Base-by-base conservation (phyloP, 2,329 filamentous ascomycete genomes). In the Calonectria crousiana region DNA sequence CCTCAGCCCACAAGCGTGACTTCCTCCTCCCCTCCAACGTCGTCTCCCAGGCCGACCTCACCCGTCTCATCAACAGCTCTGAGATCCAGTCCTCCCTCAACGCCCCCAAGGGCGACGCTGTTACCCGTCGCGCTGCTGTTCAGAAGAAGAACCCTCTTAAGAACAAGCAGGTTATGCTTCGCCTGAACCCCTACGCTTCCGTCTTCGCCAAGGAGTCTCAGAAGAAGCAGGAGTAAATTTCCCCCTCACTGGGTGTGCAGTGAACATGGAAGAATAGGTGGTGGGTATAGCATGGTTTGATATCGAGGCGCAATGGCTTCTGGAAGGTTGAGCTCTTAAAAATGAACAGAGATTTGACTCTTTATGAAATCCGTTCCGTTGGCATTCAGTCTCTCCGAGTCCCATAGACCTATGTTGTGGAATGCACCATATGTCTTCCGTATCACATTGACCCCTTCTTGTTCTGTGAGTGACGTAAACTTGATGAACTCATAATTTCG, bases 71-170 rank as follows among this genome's bases (percentile, higher is more conserved):
- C 94, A 99, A 99, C 95, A 96, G 94, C 85, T 95, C 95, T 84
- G 97, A 99, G 91, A 94, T 98, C 88, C 97, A 99, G 93, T 95
- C 93, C 88, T 96, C 98, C 74, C 93, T 99, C 84, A 93, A 94
- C 83, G 95, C 94, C 76, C 95, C 96, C 88, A 97, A 96, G 92
- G 97, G 97, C 83, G 92, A 94, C 82, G 92, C 95, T 85, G 89
- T 93, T 85, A 97, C 95, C 88, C 98, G 98, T 93, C 95, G 97
- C 85, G 89, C 91, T 81, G 89, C 91, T 84, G 95, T 98, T 81
- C 96, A 98, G 93, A 99, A 99, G 95, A 98, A 98, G 96, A 99
- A 99, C 93, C 97, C 97, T 84, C 95, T 99, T 82, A 92, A 91
- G 89, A 99, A 99, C 94, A 98, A 95, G 93, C 97, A 98, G 92